Base-by-base conservation (phyloP, 352 stramenopile species). In the Phytophthora crassamura region DNA sequence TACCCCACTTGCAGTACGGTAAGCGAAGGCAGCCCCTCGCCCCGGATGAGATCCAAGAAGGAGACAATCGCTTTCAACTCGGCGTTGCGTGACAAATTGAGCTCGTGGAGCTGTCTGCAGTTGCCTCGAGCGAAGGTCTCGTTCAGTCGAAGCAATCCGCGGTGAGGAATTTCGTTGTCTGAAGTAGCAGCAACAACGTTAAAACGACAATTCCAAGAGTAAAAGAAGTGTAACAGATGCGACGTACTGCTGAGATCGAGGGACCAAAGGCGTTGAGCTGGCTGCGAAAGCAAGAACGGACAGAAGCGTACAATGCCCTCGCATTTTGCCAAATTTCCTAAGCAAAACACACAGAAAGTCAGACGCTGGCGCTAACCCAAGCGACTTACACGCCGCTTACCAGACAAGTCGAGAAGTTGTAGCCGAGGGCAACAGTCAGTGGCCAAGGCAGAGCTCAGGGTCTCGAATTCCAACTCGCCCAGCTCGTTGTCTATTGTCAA, bases 41-140 rank as follows among this genome's bases (percentile, higher is more conserved):
- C 71, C 39, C 82, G 70, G 33, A 88, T 88, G 52, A 86, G 62
- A 62, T 90, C 49, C 40, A 89, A 74, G 20, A 86, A 89, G 18
- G 67, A 69, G 2, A 75, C 66, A 34, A 91, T 74, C 7, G 69
- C 82, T 40, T 63, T 66, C 14, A 83, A 25, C 28, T 67, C 55
- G 2, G 74, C 18, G 36, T 91, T 89, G 11, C 72, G 61, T 7
- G 82, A 75, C 16, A 91, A 59, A 36, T 89, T 84, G 40, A 91
- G 74, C 4, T 78, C 51, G 32, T 83, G 74, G 3, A 91, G 72
- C 40, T 86, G 64, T 4, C 55, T 48, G 58, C 74, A 88, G 11
- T 74, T 64, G 22, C 73, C 64, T 20, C 48, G 48, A n/a, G 43
- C n/a, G 9, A 91, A 45, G 32, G 73, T 74, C 16, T 89, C 78